Evolutionary conservation across 345 rosid species (phyloP).

Genomic region (Acer negundo): DNA sequence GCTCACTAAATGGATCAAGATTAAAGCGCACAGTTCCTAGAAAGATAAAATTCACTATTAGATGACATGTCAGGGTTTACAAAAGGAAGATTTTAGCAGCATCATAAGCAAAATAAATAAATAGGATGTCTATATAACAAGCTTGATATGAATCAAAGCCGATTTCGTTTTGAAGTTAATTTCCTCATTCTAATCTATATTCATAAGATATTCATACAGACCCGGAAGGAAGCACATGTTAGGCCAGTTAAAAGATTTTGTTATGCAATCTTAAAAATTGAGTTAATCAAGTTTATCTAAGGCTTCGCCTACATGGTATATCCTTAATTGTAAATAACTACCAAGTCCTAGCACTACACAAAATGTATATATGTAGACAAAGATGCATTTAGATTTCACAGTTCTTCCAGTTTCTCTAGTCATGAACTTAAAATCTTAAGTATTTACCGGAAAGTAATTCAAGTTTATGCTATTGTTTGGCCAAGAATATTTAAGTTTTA

Average conservation of each 20-base stretch:
- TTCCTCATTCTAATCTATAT: not conserved
- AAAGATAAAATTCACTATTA: too few relatives aligned
- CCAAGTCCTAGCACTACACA: not conserved
- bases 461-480: not conserved
- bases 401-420: too few relatives aligned
- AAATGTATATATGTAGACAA: not conserved
- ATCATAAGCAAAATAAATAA: not conserved
- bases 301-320: not conserved
- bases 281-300: not conserved
- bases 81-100: not conserved
- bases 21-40: too few relatives aligned
- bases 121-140: not conserved
- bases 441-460: too few relatives aligned
- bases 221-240: not conserved
- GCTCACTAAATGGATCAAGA: too few relatives aligned
- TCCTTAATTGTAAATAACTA: not conserved
- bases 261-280: not conserved
- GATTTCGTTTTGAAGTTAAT: not conserved
- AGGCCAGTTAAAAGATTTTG: not conserved
- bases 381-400: not conserved
- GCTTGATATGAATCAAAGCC: not conserved
- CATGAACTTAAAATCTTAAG: not conserved
- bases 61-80: too few relatives aligned
- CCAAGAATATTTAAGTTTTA: not conserved
- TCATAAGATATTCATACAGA: not conserved